Conservation (phyloP, 306 rosid species). For the Castanopsis chinensis region DNA sequence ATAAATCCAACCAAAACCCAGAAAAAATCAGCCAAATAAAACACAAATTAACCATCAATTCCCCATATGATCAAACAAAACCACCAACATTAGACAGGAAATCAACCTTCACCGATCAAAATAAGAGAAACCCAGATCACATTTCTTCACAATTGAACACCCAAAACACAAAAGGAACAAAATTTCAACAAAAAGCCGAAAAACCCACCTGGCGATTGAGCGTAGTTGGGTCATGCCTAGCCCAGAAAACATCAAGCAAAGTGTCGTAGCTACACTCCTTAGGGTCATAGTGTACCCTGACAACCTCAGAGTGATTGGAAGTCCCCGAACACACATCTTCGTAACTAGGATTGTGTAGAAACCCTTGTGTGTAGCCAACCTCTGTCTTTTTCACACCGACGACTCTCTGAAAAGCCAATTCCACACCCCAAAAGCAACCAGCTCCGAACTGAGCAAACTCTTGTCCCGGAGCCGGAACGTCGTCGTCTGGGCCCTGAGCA, state of each 20-base stretch:
- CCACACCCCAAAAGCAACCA: conserved; percentile 99
- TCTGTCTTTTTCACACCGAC: conserved; percentile 84
- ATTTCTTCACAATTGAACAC: neutral
- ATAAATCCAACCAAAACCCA: neutral
- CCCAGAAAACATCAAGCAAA: conserved; percentile 80
- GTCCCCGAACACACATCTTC: conserved; percentile 85
- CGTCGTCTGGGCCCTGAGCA: conserved; percentile 81
- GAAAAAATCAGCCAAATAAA: neutral
- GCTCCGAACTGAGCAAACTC: conserved; percentile 90
- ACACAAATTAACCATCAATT: neutral
- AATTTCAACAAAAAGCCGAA: neutral
- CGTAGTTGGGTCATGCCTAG: conserved; percentile 85
- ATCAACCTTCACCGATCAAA: neutral
- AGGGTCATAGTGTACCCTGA: conserved; percentile 82
- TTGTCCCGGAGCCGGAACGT: conserved; percentile 75
- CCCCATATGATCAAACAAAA: neutral
- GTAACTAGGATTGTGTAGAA: conserved; percentile 66
- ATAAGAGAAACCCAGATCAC: neutral
- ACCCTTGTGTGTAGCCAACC: conserved; percentile 85
- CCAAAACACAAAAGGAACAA: neutral
- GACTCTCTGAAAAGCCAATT: conserved; percentile 79
- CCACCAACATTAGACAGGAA: neutral
- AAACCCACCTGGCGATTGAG: conserved; percentile 79
- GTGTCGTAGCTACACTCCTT: conserved; percentile 55
- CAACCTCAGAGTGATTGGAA: conserved; percentile 71